Evolutionary conservation across 2,329 filamentous ascomycete species (phyloP), one percentile per base, ranked within the genome.

Genomic region (Phaeosphaeriaceae sp.): DNA sequence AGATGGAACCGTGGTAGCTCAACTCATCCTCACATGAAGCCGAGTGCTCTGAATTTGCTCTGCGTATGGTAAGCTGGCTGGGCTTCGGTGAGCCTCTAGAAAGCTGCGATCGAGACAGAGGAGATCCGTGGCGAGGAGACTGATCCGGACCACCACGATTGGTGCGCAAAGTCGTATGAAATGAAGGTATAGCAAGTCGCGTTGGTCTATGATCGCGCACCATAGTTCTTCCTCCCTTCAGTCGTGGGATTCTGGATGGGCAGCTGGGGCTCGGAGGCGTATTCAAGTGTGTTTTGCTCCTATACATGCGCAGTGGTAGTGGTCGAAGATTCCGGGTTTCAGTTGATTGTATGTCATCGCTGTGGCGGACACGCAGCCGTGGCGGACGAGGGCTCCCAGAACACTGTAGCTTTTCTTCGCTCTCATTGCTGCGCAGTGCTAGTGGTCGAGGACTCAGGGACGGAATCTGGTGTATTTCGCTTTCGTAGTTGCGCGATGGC

Each of bases 231-330:
- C 6, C 31, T 36, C 3, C 13, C 31, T 36, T 36, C 6, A 13
- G 31, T 36, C 31, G 31, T 7, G 11, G 31, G 31, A 36, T 36
- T 15, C 31, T 36, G 41, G 41, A 20, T 44, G 41, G 41, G 3
- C 9, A 44, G 7, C 41, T 7, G 7, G 6, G 7, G 15, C 15
- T 44, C 3, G 3, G n/a, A 17, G 41, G 13, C 9, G 44, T 10
- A 25, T 2, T 17, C 21, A 47, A n/a, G 13, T 25, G 2, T 4
- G 44, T n/a, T n/a, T 25, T 25, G 44, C 44, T 64, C 40, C 62
- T 59, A 24, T 62, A 67, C 41, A 41, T 56, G 11, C 65, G 60
- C 2, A 66, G 56, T 19, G 67, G 61, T 13, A 66, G 51, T 9
- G 63, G 52, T 2, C 57, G 63, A 36, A 11, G 31, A 36, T 3